phyloP scores from a whole-genome alignment of 495 filamentous ascomycete genomes.

The Daldinia decipiens region DNA sequence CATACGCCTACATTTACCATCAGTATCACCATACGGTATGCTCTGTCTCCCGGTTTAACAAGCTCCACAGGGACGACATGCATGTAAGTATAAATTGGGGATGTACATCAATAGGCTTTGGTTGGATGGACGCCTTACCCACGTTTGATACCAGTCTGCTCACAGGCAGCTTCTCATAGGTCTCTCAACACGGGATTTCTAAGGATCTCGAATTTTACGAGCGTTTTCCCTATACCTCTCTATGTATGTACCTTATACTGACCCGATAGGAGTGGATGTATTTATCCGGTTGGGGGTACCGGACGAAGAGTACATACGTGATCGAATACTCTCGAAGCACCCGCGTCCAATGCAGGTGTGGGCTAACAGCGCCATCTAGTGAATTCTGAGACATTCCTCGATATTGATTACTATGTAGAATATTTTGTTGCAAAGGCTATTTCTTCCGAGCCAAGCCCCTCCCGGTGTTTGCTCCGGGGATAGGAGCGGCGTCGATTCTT shows the following conservation, averaged over 20 bases:
- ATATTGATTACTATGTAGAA: slow-evolving; percentile 25
- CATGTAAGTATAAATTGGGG: slow-evolving; percentile 41
- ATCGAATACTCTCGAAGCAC: slow-evolving; percentile 15
- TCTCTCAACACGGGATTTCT: slow-evolving; percentile 13
- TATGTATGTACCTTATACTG: slow-evolving; percentile 3
- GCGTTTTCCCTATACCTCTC: neutral
- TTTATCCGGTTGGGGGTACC: slow-evolving; percentile 36
- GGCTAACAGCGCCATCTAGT: slow-evolving; percentile 20
- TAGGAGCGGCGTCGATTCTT: slow-evolving; percentile 24
- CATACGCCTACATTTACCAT: slow-evolving; percentile 17
- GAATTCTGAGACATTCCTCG: slow-evolving; percentile 35
- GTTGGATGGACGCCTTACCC: slow-evolving; percentile 34
- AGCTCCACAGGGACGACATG: slow-evolving; percentile 24
- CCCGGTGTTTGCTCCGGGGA: slow-evolving; percentile 20
- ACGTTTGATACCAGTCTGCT: slow-evolving; percentile 31
- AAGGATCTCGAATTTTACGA: slow-evolving; percentile 15
- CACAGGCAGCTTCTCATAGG: slow-evolving; percentile 22
- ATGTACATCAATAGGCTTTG: slow-evolving; percentile 29
- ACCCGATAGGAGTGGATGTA: slow-evolving; percentile 21
- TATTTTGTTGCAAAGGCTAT: slow-evolving; percentile 23
- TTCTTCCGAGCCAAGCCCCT: slow-evolving; percentile 26
- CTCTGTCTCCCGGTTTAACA: slow-evolving; percentile 34
- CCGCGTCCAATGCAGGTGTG: slow-evolving; percentile 23
- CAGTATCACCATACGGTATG: slow-evolving; percentile 31
- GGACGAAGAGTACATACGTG: slow-evolving; percentile 3